Percentiles rank a stretch among this genome's conserved stretches.
Evolutionary conservation across 306 rosid genomes (phyloP).

Genomic region (Cicer bijugum): DNA sequence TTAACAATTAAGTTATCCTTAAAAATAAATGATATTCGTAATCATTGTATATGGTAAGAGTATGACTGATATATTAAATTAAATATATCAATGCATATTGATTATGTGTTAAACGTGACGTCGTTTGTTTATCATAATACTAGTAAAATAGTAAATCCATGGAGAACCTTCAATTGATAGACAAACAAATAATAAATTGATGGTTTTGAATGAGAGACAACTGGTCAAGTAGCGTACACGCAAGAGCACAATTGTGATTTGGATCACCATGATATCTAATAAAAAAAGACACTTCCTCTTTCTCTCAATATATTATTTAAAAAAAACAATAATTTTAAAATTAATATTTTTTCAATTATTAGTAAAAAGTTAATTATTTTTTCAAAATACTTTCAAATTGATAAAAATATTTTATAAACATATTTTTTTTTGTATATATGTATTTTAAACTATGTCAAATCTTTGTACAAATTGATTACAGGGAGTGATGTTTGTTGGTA

Average conservation of each 20-base stretch:
- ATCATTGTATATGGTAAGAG: constrained; percentile 14
- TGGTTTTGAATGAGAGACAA: background rate
- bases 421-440: too few species aligned
- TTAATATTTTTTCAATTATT: too few species aligned
- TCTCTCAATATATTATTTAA: too few species aligned
- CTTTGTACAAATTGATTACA: too few species aligned
- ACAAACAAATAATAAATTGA: background rate
- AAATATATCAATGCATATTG: background rate
- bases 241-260: constrained; percentile 1
- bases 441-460: too few species aligned
- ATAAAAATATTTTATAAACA: too few species aligned
- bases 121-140: background rate
- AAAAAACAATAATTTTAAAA: too few species aligned
- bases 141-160: constrained; percentile 6
- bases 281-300: too few species aligned
- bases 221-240: background rate
- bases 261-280: too few species aligned
- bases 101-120: constrained; percentile 9
- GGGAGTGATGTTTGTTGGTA: too few species aligned
- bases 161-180: background rate
- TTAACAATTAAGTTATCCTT: background rate
- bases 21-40: constrained; percentile 3
- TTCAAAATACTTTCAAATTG: too few species aligned
- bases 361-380: too few species aligned
- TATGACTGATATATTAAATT: constrained; percentile 3